Percentiles rank a stretch among this genome's conserved stretches.
These are phyloP conservation scores for Myriosclerotinia scirpicola DNA, from an alignment of 2,329 filamentous ascomycete genomes.

Conservation along the genomic window DNA sequence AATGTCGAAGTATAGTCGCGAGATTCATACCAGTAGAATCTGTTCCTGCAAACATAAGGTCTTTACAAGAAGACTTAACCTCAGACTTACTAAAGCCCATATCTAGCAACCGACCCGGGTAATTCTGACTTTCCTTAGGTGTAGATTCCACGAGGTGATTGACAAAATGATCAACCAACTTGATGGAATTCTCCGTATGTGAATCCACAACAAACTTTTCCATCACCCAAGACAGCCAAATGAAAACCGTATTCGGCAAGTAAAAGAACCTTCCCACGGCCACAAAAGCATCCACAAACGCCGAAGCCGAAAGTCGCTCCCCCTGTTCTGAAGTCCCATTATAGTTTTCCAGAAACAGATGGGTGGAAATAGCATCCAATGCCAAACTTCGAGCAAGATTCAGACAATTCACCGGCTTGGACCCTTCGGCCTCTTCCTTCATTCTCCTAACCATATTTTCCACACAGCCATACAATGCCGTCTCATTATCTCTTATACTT, in stretches of 20 bases:
- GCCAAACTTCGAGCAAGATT: conserved; percentile 51
- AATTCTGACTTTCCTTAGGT: conserved; percentile 45
- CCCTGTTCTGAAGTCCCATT: conserved; percentile 43
- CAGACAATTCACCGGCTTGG: conserved; percentile 48
- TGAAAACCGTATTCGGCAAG: conserved; percentile 47
- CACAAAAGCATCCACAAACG: conserved; percentile 56
- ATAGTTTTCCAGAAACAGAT: conserved; percentile 54
- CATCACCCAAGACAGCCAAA: conserved; percentile 38
- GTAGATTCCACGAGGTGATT: conserved; percentile 41
- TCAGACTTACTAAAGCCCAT: conserved; percentile 47
- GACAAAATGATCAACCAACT: conserved; percentile 47
- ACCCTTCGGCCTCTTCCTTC: conserved; percentile 39
- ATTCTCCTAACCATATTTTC: conserved; percentile 46
- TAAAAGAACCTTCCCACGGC: conserved; percentile 56
- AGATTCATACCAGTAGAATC: conserved; percentile 55
- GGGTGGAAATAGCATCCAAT: conserved; percentile 54
- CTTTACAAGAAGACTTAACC: conserved; percentile 52
- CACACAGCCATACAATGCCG: conserved; percentile 45
- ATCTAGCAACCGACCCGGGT: conserved; percentile 50
- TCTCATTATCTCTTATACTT: conserved; percentile 45
- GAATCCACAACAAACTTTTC: conserved; percentile 43
- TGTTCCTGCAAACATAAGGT: conserved; percentile 55
- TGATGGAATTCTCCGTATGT: conserved; percentile 40
- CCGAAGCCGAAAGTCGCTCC: conserved; percentile 44
- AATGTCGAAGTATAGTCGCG: conserved; percentile 48